A percentile compares a stretch with the other conserved stretches of the same genome.
phyloP scores from a whole-genome alignment of 441 rosid species.

The Syzygium syzygioides region DNA sequence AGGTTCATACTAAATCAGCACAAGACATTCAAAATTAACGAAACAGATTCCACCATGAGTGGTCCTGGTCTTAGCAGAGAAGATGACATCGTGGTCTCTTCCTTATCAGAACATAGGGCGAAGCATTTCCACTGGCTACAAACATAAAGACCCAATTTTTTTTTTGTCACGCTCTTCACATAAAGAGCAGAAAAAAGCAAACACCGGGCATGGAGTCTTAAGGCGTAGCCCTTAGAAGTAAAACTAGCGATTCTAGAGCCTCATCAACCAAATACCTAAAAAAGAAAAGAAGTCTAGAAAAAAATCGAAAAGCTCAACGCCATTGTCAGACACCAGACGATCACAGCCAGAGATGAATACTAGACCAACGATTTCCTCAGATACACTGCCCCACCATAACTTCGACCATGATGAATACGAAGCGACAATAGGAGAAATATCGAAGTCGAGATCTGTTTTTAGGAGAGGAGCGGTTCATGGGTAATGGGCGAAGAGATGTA shows the following conservation, averaged over 20 bases:
- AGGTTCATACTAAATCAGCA: too few species aligned
- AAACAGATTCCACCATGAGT: too few species aligned
- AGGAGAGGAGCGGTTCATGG: too few species aligned
- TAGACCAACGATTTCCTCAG: background rate
- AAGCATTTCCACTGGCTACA: background rate
- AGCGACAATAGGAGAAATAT: background rate
- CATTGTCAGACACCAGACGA: background rate
- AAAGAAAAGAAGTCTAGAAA: too few species aligned
- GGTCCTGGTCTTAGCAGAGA: too few species aligned
- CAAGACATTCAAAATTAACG: too few species aligned
- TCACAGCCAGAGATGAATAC: background rate
- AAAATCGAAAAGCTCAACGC: background rate
- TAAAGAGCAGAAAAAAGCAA: background rate
- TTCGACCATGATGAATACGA: background rate
- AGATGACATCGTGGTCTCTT: too few species aligned
- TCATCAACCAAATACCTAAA: background rate
- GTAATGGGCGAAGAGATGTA: too few species aligned
- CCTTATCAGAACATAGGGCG: too few species aligned
- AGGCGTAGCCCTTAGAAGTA: too few species aligned
- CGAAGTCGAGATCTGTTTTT: background rate
- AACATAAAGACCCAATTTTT: background rate
- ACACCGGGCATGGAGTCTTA: background rate
- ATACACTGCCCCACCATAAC: background rate
- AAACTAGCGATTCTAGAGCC: background rate
- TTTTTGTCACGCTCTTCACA: too few species aligned